phyloP scores from a whole-genome alignment of 495 filamentous ascomycete species.

The Podospora fimiseda region DNA sequence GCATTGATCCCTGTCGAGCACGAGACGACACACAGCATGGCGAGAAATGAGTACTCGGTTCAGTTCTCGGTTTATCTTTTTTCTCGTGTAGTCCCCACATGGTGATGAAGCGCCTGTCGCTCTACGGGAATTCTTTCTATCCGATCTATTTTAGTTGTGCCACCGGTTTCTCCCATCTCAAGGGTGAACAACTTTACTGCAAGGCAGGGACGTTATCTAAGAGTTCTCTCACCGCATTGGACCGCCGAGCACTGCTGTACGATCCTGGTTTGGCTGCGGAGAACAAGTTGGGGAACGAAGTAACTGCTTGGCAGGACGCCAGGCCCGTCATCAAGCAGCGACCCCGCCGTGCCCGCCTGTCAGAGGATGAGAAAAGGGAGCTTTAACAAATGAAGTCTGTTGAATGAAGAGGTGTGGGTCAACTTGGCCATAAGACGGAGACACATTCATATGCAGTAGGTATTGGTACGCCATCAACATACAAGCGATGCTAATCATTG shows the following conservation, averaged over 20 bases:
- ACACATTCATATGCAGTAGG: no score
- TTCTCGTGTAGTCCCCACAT: background rate
- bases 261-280: background rate
- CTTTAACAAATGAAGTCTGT: slow-evolving; percentile 3
- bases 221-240: background rate
- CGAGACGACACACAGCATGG: background rate
- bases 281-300: background rate
- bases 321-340: background rate
- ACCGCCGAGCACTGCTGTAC: background rate
- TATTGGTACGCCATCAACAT: no score
- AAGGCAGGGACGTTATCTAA: no score
- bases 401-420: background rate
- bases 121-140: background rate
- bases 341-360: slow-evolving; percentile 4
- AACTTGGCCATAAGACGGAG: no score
- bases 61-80: background rate
- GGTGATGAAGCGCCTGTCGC: no score
- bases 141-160: no score
- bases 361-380: background rate
- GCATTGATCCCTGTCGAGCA: no score
- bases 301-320: background rate
- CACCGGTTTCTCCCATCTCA: no score
- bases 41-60: background rate
- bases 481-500: no score
- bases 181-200: no score